phyloP scores from a whole-genome alignment of 2,329 filamentous ascomycete species.

The Sordariomycetes sp. region DNA sequence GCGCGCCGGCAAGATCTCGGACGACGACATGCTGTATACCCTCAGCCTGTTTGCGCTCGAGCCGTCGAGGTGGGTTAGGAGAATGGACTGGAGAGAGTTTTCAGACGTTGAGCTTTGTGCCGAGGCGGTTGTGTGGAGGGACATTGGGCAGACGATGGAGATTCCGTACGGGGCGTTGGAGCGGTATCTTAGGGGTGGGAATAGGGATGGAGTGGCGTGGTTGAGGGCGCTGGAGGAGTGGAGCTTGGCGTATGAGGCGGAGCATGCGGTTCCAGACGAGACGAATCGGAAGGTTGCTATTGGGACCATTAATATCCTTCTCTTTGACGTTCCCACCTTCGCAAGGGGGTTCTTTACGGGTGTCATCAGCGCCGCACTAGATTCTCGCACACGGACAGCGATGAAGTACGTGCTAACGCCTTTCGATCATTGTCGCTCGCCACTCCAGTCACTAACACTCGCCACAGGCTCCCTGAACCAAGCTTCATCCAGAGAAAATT shows the following conservation, averaged over 20 bases:
- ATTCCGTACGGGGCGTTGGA: constrained; percentile 31
- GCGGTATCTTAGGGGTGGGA: constrained; percentile 22
- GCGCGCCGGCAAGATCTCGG: constrained; percentile 41
- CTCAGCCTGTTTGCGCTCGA: constrained; percentile 44
- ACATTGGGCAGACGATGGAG: constrained; percentile 38
- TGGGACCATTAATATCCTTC: constrained; percentile 3
- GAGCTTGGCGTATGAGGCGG: constrained; percentile 33
- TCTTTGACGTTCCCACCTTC: neutral
- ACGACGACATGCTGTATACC: constrained; percentile 53
- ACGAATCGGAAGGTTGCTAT: constrained; percentile 2
- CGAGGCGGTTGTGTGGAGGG: constrained; percentile 43
- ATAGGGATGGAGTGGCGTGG: constrained; percentile 36
- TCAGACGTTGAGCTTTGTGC: constrained; percentile 41
- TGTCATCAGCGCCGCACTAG: neutral
- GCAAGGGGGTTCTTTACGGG: neutral
- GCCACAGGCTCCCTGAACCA: constrained; percentile 1
- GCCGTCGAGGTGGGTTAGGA: constrained; percentile 35
- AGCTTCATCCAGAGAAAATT: constrained; percentile 20
- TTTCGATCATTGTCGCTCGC: no score
- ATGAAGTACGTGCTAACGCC: neutral
- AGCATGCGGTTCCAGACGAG: constrained; percentile 25
- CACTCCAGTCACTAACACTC: neutral
- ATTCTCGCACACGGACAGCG: neutral
- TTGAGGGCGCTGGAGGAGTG: constrained; percentile 34
- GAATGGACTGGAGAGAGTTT: constrained; percentile 43